Evolutionary conservation across 352 stramenopile species (phyloP).

Genomic region (Aphanomyces euteiches): DNA sequence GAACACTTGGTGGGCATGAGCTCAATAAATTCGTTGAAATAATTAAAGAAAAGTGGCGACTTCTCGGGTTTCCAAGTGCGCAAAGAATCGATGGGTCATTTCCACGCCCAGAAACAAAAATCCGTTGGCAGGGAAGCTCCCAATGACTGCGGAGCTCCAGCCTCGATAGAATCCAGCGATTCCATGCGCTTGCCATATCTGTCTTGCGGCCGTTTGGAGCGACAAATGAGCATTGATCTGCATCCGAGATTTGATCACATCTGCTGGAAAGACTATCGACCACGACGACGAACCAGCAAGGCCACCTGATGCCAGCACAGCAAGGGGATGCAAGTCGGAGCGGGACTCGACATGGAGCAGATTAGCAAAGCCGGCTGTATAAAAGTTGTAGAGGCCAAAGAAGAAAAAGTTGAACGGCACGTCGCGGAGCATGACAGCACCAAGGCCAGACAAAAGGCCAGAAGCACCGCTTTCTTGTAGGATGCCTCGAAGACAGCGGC

Average conservation of each 20-base stretch:
- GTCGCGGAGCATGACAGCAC: conserved; percentile 74
- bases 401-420: conserved; percentile 90
- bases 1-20: too few species aligned
- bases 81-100: conserved; percentile 76
- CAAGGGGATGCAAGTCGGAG: conserved; percentile 63
- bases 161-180: conserved; percentile 76
- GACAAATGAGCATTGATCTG: conserved; percentile 41
- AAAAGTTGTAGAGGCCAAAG: conserved; percentile 78
- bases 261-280: conserved; percentile 81
- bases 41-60: neutral
- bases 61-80: conserved; percentile 21
- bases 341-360: conserved; percentile 56
- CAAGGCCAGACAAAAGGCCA: conserved; percentile 73
- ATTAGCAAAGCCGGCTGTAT: conserved; percentile 49
- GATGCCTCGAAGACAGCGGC: conserved; percentile 66
- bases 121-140: conserved; percentile 81
- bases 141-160: conserved; percentile 78
- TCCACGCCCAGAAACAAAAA: conserved; percentile 87
- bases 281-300: conserved; percentile 73
- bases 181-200: conserved; percentile 62
- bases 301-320: conserved; percentile 73
- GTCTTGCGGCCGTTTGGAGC: conserved; percentile 44
- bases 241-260: conserved; percentile 83
- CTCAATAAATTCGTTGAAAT: too few species aligned
- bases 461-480: conserved; percentile 50